Evolutionary conservation across 2,329 filamentous ascomycete species (phyloP).

Genomic region (Ophiostoma novo-ulmi): DNA sequence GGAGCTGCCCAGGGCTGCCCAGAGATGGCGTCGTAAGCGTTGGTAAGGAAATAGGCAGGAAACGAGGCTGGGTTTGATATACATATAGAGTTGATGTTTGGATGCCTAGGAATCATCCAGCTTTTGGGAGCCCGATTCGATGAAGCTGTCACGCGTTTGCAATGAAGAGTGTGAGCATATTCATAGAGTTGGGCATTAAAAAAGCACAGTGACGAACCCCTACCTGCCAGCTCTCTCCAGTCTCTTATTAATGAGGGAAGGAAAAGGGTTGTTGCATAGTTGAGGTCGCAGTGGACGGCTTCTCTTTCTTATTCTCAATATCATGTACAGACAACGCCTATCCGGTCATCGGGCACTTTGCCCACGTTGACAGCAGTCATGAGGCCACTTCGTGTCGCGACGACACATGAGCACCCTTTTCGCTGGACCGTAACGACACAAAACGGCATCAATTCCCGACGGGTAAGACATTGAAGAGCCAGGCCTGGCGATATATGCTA

Average conservation of each 20-base stretch:
- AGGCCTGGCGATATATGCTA: neutral
- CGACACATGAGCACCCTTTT: neutral
- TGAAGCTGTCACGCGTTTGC: no score
- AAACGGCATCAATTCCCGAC: constrained; percentile 11
- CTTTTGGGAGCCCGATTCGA: no score
- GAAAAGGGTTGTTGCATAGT: neutral
- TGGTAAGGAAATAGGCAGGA: neutral
- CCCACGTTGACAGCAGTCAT: neutral
- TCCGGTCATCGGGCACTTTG: neutral
- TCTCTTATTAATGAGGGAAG: neutral
- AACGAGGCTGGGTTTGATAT: neutral
- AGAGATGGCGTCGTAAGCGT: neutral
- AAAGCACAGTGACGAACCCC: neutral
- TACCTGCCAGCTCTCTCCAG: neutral
- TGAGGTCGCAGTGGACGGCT: neutral
- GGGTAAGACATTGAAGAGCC: neutral
- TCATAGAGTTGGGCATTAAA: no score
- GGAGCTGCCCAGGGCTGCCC: neutral
- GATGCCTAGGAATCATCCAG: neutral
- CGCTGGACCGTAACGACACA: neutral
- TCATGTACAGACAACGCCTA: neutral
- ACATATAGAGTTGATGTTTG: neutral
- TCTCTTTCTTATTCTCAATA: neutral
- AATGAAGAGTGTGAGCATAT: no score
- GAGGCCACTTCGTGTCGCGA: neutral